Evolutionary conservation across 768 basidiomycete genomes (phyloP).

Genomic region (Amanita muscaria): DNA sequence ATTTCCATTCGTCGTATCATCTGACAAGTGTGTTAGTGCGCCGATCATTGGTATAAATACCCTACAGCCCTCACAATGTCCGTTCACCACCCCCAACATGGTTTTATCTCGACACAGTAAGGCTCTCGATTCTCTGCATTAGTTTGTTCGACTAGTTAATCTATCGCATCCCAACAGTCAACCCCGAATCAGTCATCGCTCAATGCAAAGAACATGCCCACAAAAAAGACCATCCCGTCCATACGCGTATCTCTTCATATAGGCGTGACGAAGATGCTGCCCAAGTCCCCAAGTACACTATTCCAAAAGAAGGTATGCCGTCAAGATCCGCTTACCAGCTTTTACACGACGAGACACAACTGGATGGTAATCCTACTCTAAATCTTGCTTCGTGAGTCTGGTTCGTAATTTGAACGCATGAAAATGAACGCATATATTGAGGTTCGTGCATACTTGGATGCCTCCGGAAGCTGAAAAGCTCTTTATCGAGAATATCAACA

Average conservation of each 20-base stretch:
- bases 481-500: conserved; percentile 54
- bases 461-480: conserved; percentile 43
- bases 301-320: conserved; percentile 35
- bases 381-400: conserved; percentile 56
- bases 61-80: no score
- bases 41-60: no score
- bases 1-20: no score
- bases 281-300: conserved; percentile 34
- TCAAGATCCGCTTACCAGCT: conserved; percentile 40
- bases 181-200: conserved; percentile 42
- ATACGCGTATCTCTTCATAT: conserved; percentile 24
- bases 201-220: conserved; percentile 30
- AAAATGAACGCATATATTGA: conserved; percentile 11
- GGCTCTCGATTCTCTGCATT: no score
- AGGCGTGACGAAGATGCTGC: conserved; percentile 33
- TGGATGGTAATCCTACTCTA: conserved; percentile 49
- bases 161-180: no score
- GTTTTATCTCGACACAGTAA: no score
- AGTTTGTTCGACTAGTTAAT: no score
- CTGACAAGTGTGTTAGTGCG: no score
- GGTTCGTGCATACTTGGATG: conserved; percentile 53
- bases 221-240: conserved; percentile 24
- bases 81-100: no score
- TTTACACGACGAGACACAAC: conserved; percentile 45
- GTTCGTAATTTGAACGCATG: not conserved